Base-by-base conservation (phyloP, 305 asterid genomes). In the Fraxinus sp. region DNA sequence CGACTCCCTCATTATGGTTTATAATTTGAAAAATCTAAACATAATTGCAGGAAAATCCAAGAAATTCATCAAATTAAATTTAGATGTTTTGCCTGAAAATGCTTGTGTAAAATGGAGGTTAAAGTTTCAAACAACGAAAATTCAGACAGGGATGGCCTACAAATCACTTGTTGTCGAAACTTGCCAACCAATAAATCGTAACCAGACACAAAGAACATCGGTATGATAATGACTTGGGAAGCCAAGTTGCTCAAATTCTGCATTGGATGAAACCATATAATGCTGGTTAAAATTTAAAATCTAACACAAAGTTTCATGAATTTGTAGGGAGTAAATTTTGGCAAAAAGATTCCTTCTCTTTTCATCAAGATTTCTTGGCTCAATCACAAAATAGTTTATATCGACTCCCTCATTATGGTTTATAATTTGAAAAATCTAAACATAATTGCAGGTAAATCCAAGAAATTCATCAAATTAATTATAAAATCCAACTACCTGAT, bases 401-500 rank as follows among this genome's bases (percentile, higher is more conserved):
- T 0, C 77, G 0, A 16, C 9, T 35, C 32, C 28, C 28, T 7
- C 49, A 7, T 28, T 39, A 8, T 75, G 57, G 33, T 37, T 10
- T 24, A 49, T 10, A 49, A 75, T 75, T 44, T 28, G 16, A 7
- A 49, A 2, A 39, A 46, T 24, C 32, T 59, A 39, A 76, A 4
- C 11, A n/a, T 7, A 16, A 44, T 41, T 37, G n/a, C 79, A 76
- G 36, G 1, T n/a, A 14, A 75, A 7, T 39, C 62, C 62, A 75
- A 75, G 52, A 20, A 37, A 30, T 55, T 32, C 9, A 59, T 75
- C 7, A 79, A 89, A 44, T 11, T 44, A 44, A 44, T 44, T 2
- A 11, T 16, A 44, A 44, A 39, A 44, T 44, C 55, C 4, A 10
- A 0, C n/a, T 44, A 44, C 98, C 96, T 94, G 98, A 89, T 94